phyloP scores from a whole-genome alignment of 2,329 filamentous ascomycete genomes.

The Periglandula ipomoeae region DNA sequence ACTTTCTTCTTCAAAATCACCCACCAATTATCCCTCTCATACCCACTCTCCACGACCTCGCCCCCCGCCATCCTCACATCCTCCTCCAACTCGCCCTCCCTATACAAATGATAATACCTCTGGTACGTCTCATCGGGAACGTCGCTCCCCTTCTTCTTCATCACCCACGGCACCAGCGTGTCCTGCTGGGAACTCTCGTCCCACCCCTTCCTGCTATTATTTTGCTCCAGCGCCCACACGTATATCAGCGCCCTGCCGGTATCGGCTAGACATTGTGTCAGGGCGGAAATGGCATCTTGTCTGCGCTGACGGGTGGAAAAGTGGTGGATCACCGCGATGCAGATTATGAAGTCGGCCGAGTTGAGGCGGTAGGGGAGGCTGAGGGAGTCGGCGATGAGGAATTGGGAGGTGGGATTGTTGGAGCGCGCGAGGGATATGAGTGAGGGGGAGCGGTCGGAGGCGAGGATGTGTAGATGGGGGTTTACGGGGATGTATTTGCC shows the following conservation, averaged over 20 bases:
- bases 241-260: conserved; percentile 73
- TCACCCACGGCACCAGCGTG: conserved; percentile 92
- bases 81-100: conserved; percentile 74
- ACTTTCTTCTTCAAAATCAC: conserved; percentile 45
- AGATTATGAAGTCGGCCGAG: conserved; percentile 73
- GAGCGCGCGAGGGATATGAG: conserved; percentile 41
- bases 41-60: conserved; percentile 66
- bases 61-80: conserved; percentile 71
- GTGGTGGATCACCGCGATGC: conserved; percentile 91
- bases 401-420: conserved; percentile 43
- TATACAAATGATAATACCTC: conserved; percentile 91
- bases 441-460: conserved; percentile 66
- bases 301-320: conserved; percentile 66
- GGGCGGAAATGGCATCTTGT: conserved; percentile 59
- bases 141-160: conserved; percentile 31
- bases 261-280: too few relatives aligned
- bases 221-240: conserved; percentile 94
- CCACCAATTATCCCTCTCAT: conserved; percentile 99
- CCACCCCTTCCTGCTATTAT: conserved; percentile 79
- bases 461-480: conserved; percentile 66
- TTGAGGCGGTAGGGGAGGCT: conserved; percentile 63
- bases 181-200: conserved; percentile 77
- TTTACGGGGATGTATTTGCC: conserved; percentile 89
- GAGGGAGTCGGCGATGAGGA: conserved; percentile 73
- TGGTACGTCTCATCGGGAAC: conserved; percentile 55